Percentiles rank a stretch among this genome's conserved stretches.
Evolutionary conservation across 1,284 basidiomycete species (phyloP).

Genomic region (Sporisorium scitamineum): DNA sequence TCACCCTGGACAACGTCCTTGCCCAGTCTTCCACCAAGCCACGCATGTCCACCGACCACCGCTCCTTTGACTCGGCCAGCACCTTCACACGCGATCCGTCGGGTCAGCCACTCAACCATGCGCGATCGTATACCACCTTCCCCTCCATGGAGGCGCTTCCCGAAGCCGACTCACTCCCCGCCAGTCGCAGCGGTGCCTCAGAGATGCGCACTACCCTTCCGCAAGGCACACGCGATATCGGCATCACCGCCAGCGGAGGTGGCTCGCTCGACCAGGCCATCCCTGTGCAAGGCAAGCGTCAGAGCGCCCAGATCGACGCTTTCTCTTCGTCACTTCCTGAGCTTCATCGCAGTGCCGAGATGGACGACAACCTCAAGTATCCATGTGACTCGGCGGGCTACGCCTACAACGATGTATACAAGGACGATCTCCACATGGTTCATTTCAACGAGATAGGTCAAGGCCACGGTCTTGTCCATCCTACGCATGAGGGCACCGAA

Average conservation of each 20-base stretch:
- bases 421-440: conserved; percentile 51
- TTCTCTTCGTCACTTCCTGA: conserved; percentile 27
- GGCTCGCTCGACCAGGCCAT: conserved; percentile 49
- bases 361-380: conserved; percentile 38
- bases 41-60: conserved; percentile 33
- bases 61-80: conserved; percentile 47
- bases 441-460: conserved; percentile 42
- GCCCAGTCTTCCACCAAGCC: conserved; percentile 16
- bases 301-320: conserved; percentile 37
- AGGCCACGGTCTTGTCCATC: conserved; percentile 48
- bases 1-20: conserved; percentile 25
- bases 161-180: conserved; percentile 48
- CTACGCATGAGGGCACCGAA: conserved; percentile 31
- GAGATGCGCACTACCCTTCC: conserved; percentile 30
- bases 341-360: conserved; percentile 40
- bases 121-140: conserved; percentile 45
- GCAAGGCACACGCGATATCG: conserved; percentile 41
- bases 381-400: conserved; percentile 37
- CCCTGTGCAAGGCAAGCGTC: conserved; percentile 41
- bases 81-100: conserved; percentile 31
- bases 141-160: conserved; percentile 52
- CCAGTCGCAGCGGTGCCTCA: conserved; percentile 42
- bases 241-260: conserved; percentile 54
- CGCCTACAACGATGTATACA: conserved; percentile 44
- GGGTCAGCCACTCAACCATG: conserved; percentile 42